A percentile compares a stretch with the other conserved stretches of the same genome.
phyloP scores from a whole-genome alignment of 257 asterid species.

The Gentiana straminea region DNA sequence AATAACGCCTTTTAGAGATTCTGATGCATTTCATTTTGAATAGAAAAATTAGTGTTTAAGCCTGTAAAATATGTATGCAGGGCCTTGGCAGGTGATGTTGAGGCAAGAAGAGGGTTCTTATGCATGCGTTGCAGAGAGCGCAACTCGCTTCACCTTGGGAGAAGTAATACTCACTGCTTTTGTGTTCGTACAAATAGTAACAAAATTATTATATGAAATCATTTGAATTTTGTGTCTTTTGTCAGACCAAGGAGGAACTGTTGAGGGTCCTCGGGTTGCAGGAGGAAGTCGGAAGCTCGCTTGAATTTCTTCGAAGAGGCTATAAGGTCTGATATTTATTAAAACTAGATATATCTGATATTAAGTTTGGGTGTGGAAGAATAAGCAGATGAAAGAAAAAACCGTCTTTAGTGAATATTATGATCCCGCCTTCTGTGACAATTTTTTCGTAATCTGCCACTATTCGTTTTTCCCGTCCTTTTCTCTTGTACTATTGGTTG shows the following conservation, averaged over 20 bases:
- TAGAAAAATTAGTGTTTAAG: no score
- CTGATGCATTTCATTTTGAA: no score
- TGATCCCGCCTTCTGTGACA: no score
- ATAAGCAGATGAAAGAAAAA: no score
- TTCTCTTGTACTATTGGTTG: no score
- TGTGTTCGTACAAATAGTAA: constrained; percentile 2
- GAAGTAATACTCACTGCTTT: constrained; percentile 45
- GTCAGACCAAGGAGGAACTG: constrained; percentile 90
- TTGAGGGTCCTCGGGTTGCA: constrained; percentile 81
- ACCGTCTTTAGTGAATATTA: not conserved
- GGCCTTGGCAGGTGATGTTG: constrained; percentile 99
- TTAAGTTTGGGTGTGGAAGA: not conserved
- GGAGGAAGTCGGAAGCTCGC: constrained; percentile 94
- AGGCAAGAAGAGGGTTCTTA: constrained; percentile 86
- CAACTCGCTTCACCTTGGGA: constrained; percentile 67
- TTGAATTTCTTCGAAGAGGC: constrained; percentile 91
- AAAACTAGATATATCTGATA: not conserved
- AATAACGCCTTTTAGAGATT: no score
- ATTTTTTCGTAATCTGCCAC: no score
- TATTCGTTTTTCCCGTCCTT: no score
- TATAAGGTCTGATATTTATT: constrained; percentile 44
- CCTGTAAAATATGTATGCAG: constrained; percentile 21
- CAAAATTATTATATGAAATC: not conserved
- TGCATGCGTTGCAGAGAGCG: constrained; percentile 89
- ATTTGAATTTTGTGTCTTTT: constrained; percentile 8